phyloP scores from a whole-genome alignment of 495 filamentous ascomycete species.

The Annulohypoxylon maeteangense region DNA sequence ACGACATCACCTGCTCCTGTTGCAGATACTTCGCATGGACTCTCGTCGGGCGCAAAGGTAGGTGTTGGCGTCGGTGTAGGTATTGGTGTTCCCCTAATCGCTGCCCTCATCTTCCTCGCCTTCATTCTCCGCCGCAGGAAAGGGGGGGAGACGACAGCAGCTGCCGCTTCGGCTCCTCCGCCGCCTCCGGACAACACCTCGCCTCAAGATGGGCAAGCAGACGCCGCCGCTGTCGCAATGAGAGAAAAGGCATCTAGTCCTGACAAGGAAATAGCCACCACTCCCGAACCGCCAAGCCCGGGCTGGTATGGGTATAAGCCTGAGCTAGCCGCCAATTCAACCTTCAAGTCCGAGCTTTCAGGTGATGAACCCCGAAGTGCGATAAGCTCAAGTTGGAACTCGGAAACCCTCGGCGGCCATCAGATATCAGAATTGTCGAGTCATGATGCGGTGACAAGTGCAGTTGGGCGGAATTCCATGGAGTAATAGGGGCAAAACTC shows the following conservation, averaged over 20 bases:
- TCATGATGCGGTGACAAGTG: constrained; percentile 11
- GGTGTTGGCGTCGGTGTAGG: constrained; percentile 18
- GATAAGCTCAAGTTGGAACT: constrained; percentile 21
- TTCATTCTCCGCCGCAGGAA: constrained; percentile 17
- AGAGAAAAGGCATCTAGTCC: background rate
- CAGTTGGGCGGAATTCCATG: background rate
- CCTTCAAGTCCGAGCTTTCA: constrained; percentile 1
- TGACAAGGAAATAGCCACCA: background rate
- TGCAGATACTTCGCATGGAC: background rate
- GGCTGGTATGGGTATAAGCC: constrained; percentile 20
- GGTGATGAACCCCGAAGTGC: constrained; percentile 9
- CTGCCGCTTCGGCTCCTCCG: background rate
- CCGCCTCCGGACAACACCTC: background rate
- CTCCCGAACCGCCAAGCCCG: constrained; percentile 10
- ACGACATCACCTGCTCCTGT: background rate
- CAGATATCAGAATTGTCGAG: constrained; percentile 10
- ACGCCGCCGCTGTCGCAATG: background rate
- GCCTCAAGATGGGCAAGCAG: background rate
- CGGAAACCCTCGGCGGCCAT: constrained; percentile 9
- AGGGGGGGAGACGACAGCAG: background rate
- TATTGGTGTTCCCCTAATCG: constrained; percentile 8
- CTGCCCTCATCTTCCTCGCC: constrained; percentile 1
- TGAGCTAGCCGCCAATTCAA: constrained; percentile 16
- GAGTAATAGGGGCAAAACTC: background rate
- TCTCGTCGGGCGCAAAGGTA: constrained; percentile 12